phyloP scores from a whole-genome alignment of 2,329 filamentous ascomycete genomes.

The Fusarium sterilihyphosum region DNA sequence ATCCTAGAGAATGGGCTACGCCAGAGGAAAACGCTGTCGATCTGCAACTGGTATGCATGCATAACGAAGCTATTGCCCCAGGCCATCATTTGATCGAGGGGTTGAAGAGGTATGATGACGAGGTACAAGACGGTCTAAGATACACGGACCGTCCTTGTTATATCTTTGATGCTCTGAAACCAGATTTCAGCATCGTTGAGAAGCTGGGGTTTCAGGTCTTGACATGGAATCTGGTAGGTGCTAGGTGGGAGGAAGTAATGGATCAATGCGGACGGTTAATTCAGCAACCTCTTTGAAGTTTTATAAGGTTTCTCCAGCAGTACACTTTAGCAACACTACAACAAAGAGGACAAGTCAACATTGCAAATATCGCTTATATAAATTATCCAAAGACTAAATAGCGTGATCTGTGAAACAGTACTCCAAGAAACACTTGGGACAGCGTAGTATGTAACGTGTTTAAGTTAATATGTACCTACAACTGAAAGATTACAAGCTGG shows the following conservation, averaged over 20 bases:
- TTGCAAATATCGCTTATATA: rapidly evolving
- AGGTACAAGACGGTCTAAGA: not conserved
- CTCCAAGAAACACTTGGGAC: not conserved
- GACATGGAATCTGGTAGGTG: not conserved
- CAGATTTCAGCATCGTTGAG: not conserved
- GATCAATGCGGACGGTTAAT: not conserved
- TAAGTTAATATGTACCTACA: not conserved
- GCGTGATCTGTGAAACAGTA: not conserved
- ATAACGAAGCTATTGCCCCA: not conserved
- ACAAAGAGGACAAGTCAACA: not conserved
- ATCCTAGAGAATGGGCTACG: not conserved
- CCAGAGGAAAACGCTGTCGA: not conserved
- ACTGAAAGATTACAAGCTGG: rapidly evolving
- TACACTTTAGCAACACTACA: rapidly evolving
- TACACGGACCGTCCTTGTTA: not conserved
- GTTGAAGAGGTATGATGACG: not conserved
- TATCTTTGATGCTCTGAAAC: not conserved
- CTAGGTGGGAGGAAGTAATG: not conserved
- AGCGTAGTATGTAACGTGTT: not conserved
- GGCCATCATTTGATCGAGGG: not conserved
- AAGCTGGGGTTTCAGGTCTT: not conserved
- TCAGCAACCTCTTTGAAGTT: not conserved
- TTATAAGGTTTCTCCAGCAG: not conserved
- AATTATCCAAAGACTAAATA: not conserved
- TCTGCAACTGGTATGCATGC: not conserved